phyloP scores from a whole-genome alignment of 768 basidiomycete genomes.

The Ramaria sp. region DNA sequence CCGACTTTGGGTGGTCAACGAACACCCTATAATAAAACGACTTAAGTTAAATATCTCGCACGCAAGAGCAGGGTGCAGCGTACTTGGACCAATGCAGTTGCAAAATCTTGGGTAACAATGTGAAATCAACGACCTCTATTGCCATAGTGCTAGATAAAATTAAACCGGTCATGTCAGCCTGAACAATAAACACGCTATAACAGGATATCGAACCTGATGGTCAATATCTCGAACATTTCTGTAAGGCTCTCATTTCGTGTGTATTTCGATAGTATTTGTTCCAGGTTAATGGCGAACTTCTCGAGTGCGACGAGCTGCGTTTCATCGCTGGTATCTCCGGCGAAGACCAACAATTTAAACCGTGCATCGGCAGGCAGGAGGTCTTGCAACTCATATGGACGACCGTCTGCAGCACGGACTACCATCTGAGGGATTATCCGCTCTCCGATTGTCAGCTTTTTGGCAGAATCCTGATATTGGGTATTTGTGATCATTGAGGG shows the following conservation, averaged over 20 bases:
- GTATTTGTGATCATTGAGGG: conserved; percentile 34
- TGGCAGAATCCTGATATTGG: conserved; percentile 27
- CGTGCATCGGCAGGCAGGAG: conserved; percentile 38
- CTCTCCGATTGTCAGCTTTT: conserved; percentile 36
- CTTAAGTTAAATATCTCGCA: neutral
- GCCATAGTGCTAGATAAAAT: conserved; percentile 1
- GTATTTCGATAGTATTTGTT: conserved; percentile 21
- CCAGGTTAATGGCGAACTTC: conserved; percentile 23
- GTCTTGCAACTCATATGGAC: conserved; percentile 43
- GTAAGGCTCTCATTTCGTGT: conserved; percentile 17
- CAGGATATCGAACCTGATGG: conserved; percentile 24
- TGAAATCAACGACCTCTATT: conserved; percentile 31
- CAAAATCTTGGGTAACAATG: conserved; percentile 34
- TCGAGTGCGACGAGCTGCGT: conserved; percentile 21
- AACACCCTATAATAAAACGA: conserved; percentile 33
- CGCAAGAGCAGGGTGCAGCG: conserved; percentile 11
- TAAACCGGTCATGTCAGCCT: neutral
- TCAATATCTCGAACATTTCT: conserved; percentile 24
- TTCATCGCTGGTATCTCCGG: conserved; percentile 30
- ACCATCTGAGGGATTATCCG: conserved; percentile 40
- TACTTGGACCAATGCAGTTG: conserved; percentile 53
- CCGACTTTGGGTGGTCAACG: conserved; percentile 34
- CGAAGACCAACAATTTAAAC: conserved; percentile 46
- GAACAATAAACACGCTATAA: conserved; percentile 27
- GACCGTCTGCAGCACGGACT: conserved; percentile 37